Percentiles rank a stretch among this genome's conserved stretches.
Conservation (phyloP, 1,284 basidiomycete species). For the Austroboletus novae-zelandiae region DNA sequence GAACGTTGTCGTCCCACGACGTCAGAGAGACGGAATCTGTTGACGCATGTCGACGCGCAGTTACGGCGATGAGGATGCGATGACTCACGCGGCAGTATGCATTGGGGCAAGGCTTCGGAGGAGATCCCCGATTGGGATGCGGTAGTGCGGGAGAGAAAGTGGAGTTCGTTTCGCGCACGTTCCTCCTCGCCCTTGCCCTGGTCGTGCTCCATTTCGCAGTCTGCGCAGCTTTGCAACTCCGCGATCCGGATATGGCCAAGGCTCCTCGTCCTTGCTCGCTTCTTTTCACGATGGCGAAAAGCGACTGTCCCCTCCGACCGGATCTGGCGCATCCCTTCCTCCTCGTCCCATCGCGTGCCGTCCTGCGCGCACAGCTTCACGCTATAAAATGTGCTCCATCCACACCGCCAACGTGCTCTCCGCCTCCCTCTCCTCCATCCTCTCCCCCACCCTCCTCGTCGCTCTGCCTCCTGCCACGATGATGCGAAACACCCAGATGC, state of each 20-base stretch:
- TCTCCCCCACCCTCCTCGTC: neutral
- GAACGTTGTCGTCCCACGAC: too few species aligned
- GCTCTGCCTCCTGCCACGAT: conserved; percentile 1
- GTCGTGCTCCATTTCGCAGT: too few species aligned
- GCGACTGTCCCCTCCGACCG: conserved; percentile 15
- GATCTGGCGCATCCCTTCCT: conserved; percentile 20
- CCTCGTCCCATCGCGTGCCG: conserved; percentile 11
- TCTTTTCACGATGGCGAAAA: conserved; percentile 25
- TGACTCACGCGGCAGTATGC: too few species aligned
- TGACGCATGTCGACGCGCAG: too few species aligned
- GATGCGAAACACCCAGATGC: conserved; percentile 35
- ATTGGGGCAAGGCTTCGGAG: too few species aligned
- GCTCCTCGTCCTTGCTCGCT: conserved; percentile 22
- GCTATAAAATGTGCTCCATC: conserved; percentile 17
- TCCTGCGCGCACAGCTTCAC: conserved; percentile 18
- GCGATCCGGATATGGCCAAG: conserved; percentile 28
- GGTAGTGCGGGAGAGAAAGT: too few species aligned
- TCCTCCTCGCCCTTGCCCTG: too few species aligned
- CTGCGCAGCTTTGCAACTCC: conserved; percentile 25
- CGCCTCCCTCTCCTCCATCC: neutral
- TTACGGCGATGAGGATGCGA: too few species aligned
- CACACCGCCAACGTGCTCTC: conserved; percentile 1
- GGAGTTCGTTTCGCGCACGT: too few species aligned
- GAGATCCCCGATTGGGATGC: too few species aligned
- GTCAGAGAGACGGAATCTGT: too few species aligned